These are phyloP conservation scores for Ogataea angusta DNA, from an alignment of 805 yeast genomes.

Conservation along the genomic window DNA sequence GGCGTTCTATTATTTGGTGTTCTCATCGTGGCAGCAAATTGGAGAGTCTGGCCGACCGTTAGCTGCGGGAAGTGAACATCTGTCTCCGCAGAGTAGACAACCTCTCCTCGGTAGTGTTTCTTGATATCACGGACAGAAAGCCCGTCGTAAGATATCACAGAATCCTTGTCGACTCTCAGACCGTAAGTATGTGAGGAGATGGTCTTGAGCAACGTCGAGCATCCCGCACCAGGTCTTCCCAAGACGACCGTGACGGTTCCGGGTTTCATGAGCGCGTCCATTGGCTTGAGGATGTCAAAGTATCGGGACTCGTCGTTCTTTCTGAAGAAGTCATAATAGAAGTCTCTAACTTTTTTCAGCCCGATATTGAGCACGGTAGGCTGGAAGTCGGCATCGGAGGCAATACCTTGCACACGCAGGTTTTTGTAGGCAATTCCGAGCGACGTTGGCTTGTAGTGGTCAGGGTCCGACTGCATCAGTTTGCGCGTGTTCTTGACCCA, in stretches of 20 bases:
- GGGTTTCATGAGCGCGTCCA: slow-evolving; percentile 61
- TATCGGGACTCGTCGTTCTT: slow-evolving; percentile 31
- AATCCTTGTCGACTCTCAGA: slow-evolving; percentile 44
- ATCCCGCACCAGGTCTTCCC: slow-evolving; percentile 84
- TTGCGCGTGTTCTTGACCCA: slow-evolving; percentile 68
- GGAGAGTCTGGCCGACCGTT: slow-evolving; percentile 63
- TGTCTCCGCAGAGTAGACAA: slow-evolving; percentile 64
- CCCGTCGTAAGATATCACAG: slow-evolving; percentile 53
- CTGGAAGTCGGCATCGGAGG: slow-evolving; percentile 67
- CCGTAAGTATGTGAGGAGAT: slow-evolving; percentile 60
- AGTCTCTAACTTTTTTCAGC: slow-evolving; percentile 33
- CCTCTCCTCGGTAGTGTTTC: slow-evolving; percentile 61
- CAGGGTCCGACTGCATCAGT: slow-evolving; percentile 51
- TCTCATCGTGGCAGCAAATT: slow-evolving; percentile 58
- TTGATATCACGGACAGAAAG: slow-evolving; percentile 48
- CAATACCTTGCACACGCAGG: slow-evolving; percentile 60
- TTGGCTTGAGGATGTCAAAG: slow-evolving; percentile 57
- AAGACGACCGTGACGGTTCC: slow-evolving; percentile 69
- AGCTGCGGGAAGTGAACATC: slow-evolving; percentile 68
- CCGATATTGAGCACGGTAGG: slow-evolving; percentile 50
- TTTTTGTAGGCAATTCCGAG: slow-evolving; percentile 59
- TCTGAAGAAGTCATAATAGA: slow-evolving; percentile 24
- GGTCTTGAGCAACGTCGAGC: slow-evolving; percentile 63
- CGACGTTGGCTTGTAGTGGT: slow-evolving; percentile 58
- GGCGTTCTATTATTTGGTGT: slow-evolving; percentile 60